Conservation (phyloP, 1,284 basidiomycete genomes). For the Heliocybe sulcata region DNA sequence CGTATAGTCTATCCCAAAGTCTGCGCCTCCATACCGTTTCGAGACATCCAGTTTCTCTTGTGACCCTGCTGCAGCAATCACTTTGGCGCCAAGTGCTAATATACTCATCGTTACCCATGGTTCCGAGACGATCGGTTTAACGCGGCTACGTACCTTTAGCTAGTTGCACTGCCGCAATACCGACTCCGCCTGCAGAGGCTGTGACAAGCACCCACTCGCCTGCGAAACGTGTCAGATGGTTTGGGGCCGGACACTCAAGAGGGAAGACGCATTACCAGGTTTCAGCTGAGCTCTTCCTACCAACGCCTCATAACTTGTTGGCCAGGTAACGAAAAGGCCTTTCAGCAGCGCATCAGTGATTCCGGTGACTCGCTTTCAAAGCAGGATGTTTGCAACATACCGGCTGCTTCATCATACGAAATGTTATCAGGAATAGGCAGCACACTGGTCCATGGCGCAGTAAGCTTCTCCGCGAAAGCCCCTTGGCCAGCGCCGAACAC, state of each 20-base stretch:
- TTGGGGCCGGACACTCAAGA: neutral
- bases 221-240: constrained; percentile 18
- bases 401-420: constrained; percentile 60
- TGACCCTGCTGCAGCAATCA: constrained; percentile 76
- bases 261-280: constrained; percentile 35
- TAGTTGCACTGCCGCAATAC: constrained; percentile 85
- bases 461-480: constrained; percentile 70
- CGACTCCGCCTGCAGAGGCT: constrained; percentile 90
- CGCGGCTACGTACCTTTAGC: constrained; percentile 58
- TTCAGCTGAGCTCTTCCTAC: constrained; percentile 79
- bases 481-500: constrained; percentile 89
- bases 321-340: constrained; percentile 81
- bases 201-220: constrained; percentile 88
- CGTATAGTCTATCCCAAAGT: constrained; percentile 63
- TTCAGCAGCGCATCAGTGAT: neutral
- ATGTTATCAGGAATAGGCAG: constrained; percentile 59
- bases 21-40: constrained; percentile 63
- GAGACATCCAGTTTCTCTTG: constrained; percentile 62
- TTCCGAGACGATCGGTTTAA: neutral
- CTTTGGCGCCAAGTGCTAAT: constrained; percentile 68
- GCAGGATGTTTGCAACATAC: constrained; percentile 16
- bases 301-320: constrained; percentile 85
- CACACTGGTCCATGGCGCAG: constrained; percentile 40
- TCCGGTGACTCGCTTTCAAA: neutral
- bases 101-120: too few species aligned